Evolutionary conservation across 2,329 filamentous ascomycete genomes (phyloP).

Genomic region (Ophiobolus disseminans): DNA sequence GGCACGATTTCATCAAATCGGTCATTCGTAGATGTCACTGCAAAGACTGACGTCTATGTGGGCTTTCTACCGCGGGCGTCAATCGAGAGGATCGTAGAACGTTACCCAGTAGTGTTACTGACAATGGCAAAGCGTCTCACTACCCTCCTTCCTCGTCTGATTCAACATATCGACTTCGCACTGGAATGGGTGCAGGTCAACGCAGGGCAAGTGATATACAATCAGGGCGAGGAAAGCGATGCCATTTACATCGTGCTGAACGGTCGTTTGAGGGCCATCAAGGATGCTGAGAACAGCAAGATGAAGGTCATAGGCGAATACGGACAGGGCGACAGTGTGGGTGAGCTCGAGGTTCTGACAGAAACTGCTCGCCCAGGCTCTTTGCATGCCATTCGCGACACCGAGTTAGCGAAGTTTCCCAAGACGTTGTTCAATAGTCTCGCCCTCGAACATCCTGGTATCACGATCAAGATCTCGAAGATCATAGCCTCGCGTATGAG

Average conservation of each 20-base stretch:
- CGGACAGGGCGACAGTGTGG: constrained; percentile 96
- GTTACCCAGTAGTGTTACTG: constrained; percentile 87
- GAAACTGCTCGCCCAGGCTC: constrained; percentile 91
- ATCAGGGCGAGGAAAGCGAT: constrained; percentile 93
- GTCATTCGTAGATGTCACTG: constrained; percentile 95
- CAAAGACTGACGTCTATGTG: constrained; percentile 98
- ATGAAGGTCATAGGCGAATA: constrained; percentile 90
- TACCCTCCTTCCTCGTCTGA: constrained; percentile 83
- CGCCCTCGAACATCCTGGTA: constrained; percentile 94
- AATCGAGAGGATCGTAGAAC: constrained; percentile 89
- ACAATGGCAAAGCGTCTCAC: constrained; percentile 97
- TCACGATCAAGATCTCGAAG: constrained; percentile 98
- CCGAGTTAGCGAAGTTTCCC: constrained; percentile 94
- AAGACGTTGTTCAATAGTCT: constrained; percentile 97
- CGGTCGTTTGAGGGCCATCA: constrained; percentile 82
- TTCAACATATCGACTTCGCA: constrained; percentile 97
- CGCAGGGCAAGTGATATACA: constrained; percentile 92
- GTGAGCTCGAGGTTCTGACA: constrained; percentile 95
- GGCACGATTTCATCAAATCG: constrained; percentile 93
- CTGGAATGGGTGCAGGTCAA: constrained; percentile 98
- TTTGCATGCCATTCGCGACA: constrained; percentile 93
- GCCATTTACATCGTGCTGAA: constrained; percentile 98
- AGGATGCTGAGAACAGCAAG: constrained; percentile 80
- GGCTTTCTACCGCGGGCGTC: constrained; percentile 87
- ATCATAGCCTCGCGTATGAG: constrained; percentile 97